Evolutionary conservation across 192 early-diverging fungal species (phyloP).

Genomic region (Jimgerdemannia flammicorona): DNA sequence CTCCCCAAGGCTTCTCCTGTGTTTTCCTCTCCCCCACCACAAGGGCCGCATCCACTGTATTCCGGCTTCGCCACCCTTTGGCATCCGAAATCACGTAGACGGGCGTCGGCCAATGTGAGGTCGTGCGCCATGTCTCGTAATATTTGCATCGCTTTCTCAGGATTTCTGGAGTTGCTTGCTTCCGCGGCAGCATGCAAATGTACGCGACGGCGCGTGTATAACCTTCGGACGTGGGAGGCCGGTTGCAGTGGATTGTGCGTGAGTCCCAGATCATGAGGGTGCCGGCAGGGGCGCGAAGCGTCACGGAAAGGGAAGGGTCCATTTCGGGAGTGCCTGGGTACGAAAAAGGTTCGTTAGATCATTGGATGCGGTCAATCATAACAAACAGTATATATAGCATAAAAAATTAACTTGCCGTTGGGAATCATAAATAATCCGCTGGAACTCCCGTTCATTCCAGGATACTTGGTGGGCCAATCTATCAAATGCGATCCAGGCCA

Average conservation of each 20-base stretch:
- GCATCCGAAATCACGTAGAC: constrained; percentile 11
- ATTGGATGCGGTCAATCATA: not conserved
- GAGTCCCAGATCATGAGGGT: constrained; percentile 20
- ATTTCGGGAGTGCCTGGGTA: not conserved
- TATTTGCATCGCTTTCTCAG: constrained; percentile 7
- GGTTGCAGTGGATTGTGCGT: constrained; percentile 21
- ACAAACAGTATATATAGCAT: not conserved
- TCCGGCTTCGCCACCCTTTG: not conserved
- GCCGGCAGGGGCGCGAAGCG: constrained; percentile 16
- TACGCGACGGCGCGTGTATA: constrained; percentile 16
- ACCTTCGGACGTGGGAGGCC: constrained; percentile 12
- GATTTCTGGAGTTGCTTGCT: not conserved
- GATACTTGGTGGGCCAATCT: constrained; percentile 10
- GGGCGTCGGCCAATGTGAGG: constrained; percentile 19
- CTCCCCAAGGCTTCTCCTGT: constrained; percentile 8
- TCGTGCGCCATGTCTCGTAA: constrained; percentile 11
- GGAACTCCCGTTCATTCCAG: constrained; percentile 4
- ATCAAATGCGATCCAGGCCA: constrained; percentile 18
- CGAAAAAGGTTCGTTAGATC: not conserved
- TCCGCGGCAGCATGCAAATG: constrained; percentile 18
- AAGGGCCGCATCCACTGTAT: constrained; percentile 1
- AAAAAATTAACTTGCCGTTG: not conserved
- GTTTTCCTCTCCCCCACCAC: constrained; percentile 3
- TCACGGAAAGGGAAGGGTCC: constrained; percentile 9
- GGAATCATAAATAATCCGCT: not conserved